Evolutionary conservation across 2,329 filamentous ascomycete genomes (phyloP).

Genomic region (Ophiocordyceps polyrhachis-furcata): DNA sequence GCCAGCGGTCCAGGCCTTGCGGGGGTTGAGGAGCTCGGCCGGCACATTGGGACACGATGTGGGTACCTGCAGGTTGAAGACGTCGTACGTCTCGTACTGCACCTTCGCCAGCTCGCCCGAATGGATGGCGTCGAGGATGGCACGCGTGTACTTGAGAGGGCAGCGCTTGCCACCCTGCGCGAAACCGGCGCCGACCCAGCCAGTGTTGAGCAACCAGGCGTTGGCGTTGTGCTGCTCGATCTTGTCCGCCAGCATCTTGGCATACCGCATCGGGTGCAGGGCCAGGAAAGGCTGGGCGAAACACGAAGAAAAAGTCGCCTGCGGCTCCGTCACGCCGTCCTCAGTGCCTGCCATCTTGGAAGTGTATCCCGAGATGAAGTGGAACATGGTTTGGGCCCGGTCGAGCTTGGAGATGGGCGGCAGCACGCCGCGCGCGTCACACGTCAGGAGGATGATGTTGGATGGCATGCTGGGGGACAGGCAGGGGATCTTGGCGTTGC

Average conservation of each 20-base stretch:
- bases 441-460: conserved; percentile 97
- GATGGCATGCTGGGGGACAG: conserved; percentile 69
- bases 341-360: conserved; percentile 99
- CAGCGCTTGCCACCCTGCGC: conserved; percentile 89
- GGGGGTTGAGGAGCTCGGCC: conserved; percentile 82
- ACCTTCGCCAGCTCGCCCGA: conserved; percentile 82
- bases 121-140: conserved; percentile 97
- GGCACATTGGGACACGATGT: conserved; percentile 81
- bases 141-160: conserved; percentile 95
- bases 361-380: conserved; percentile 99
- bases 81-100: conserved; percentile 86
- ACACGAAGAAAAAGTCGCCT: conserved; percentile 98
- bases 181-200: conserved; percentile 85
- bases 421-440: conserved; percentile 91
- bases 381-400: conserved; percentile 96
- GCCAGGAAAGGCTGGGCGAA: conserved; percentile 98
- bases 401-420: conserved; percentile 95
- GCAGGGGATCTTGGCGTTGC: conserved; percentile 98
- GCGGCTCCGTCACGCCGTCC: conserved; percentile 88
- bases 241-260: conserved; percentile 96
- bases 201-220: conserved; percentile 96
- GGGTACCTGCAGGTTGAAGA: conserved; percentile 95
- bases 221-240: conserved; percentile 89
- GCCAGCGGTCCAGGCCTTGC: conserved; percentile 76
- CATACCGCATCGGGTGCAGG: conserved; percentile 97